Conservation (phyloP, 495 filamentous ascomycete genomes). For the Pyronema domesticum region DNA sequence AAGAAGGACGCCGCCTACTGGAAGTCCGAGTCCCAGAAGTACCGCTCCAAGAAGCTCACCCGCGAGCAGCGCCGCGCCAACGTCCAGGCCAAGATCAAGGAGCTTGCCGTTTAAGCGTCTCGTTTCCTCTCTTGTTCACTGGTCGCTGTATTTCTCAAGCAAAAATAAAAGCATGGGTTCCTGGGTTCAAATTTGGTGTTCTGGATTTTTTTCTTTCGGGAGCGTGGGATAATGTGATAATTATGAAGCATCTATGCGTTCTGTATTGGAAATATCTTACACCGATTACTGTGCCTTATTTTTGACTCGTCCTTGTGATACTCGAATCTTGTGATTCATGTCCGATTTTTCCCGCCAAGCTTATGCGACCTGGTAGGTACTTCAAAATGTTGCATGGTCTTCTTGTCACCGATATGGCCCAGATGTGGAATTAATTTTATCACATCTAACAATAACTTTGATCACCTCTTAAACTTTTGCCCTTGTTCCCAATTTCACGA, state of each 20-base stretch:
- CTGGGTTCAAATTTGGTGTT: slow-evolving; percentile 2
- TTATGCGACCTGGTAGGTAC: no score
- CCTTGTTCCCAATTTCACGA: no score
- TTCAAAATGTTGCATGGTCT: no score
- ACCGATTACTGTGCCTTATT: not conserved
- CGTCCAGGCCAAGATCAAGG: slow-evolving; percentile 77
- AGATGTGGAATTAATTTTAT: no score
- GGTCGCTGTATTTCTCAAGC: not conserved
- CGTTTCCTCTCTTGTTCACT: not conserved
- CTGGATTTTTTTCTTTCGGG: slow-evolving; percentile 1
- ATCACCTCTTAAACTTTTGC: no score
- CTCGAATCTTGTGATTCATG: no score
- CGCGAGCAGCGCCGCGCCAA: slow-evolving; percentile 59
- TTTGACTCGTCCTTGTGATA: no score
- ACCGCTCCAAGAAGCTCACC: slow-evolving; percentile 54
- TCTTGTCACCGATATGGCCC: no score
- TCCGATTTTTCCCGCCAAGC: no score
- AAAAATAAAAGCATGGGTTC: slow-evolving; percentile 6
- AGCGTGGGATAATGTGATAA: not conserved
- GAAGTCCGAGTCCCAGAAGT: slow-evolving; percentile 92
- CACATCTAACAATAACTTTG: no score
- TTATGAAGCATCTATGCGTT: not conserved
- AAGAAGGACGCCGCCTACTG: slow-evolving; percentile 94
- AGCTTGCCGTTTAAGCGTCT: slow-evolving; percentile 26
- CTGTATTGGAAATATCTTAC: not conserved